Conservation (phyloP, 106 monocot genomes). For the Vanilla planifolia region DNA sequence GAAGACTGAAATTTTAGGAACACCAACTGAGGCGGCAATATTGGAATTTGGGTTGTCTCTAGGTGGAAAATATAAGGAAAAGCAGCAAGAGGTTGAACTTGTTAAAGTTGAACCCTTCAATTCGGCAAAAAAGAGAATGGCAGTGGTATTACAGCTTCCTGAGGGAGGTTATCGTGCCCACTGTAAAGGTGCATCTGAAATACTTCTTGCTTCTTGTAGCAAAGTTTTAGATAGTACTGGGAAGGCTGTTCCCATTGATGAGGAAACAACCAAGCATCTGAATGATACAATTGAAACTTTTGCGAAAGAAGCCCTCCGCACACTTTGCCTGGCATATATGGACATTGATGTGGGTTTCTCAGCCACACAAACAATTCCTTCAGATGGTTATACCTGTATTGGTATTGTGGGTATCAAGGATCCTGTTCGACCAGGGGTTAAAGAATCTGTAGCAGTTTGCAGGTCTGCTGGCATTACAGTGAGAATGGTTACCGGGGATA, state of each 20-base stretch:
- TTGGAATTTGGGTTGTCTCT: constrained; percentile 34
- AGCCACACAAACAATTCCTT: constrained; percentile 20
- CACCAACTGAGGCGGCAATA: constrained; percentile 38
- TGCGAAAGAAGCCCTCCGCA: constrained; percentile 39
- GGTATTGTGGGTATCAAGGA: constrained; percentile 45
- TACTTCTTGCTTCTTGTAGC: constrained; percentile 34
- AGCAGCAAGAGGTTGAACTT: constrained; percentile 17
- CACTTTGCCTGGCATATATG: constrained; percentile 35
- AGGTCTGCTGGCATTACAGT: constrained; percentile 35
- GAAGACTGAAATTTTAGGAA: constrained; percentile 31
- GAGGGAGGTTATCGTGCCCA: constrained; percentile 30
- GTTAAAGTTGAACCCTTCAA: constrained; percentile 44
- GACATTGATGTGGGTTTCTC: constrained; percentile 24
- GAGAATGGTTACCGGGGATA: constrained; percentile 47
- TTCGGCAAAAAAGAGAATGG: constrained; percentile 45
- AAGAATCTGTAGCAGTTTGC: constrained; percentile 38
- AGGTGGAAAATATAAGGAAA: constrained; percentile 27
- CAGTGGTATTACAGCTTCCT: constrained; percentile 21
- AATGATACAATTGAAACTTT: constrained; percentile 30
- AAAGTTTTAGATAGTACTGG: constrained; percentile 27
- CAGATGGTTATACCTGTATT: constrained; percentile 34
- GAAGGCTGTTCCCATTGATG: constrained; percentile 29
- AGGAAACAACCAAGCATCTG: constrained; percentile 9
- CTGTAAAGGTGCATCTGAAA: constrained; percentile 44
- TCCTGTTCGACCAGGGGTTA: constrained; percentile 40